Percentiles rank a stretch among this genome's conserved stretches.
These are phyloP conservation scores for Tetrapisispora taiwanensis DNA, from an alignment of 805 yeast species.

Conservation along the genomic window DNA sequence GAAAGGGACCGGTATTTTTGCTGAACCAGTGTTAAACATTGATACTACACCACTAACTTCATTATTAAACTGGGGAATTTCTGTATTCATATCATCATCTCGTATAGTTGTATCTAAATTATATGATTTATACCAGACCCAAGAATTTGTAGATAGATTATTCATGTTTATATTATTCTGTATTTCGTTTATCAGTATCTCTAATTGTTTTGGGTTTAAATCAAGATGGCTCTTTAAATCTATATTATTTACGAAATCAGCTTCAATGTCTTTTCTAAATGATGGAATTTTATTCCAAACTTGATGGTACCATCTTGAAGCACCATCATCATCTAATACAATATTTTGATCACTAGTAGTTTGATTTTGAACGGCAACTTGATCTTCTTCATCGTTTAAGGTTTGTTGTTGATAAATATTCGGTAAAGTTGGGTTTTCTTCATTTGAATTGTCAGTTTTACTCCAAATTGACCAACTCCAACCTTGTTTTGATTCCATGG, in stretches of 20 bases:
- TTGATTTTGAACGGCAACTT: too few relatives aligned
- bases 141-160: conserved; percentile 10
- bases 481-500: background rate
- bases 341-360: background rate
- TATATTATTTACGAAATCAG: conserved; percentile 4
- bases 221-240: conserved; percentile 20
- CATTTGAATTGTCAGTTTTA: background rate
- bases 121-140: conserved; percentile 26
- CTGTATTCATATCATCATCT: too few relatives aligned
- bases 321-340: background rate
- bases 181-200: conserved; percentile 20
- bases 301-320: conserved; percentile 2
- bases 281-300: conserved; percentile 5
- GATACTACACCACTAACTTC: conserved; percentile 17
- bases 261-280: background rate
- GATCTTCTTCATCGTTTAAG: background rate
- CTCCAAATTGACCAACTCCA: conserved; percentile 1
- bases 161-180: conserved; percentile 14
- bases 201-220: conserved; percentile 19
- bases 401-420: background rate
- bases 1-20: conserved; percentile 24
- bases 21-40: conserved; percentile 24
- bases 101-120: background rate
- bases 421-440: background rate
- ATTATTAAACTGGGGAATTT: background rate